Percentiles rank a stretch among this genome's conserved stretches.
These are phyloP conservation scores for Aspergillus heteromorphus DNA, from an alignment of 495 filamentous ascomycete species.

Conservation along the genomic window DNA sequence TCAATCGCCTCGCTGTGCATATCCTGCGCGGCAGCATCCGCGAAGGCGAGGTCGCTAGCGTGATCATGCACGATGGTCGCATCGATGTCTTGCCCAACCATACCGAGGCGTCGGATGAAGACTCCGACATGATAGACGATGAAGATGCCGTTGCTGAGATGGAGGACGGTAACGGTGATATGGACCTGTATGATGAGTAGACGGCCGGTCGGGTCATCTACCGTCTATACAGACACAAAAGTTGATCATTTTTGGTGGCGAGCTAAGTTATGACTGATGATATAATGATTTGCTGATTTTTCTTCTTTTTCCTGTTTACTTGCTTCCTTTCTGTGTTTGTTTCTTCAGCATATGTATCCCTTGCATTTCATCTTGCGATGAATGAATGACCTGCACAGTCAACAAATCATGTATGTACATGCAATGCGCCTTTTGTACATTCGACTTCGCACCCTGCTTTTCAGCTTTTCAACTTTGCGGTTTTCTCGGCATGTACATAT, in stretches of 20 bases:
- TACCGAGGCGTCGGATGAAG: slow-evolving; percentile 56
- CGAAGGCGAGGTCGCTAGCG: slow-evolving; percentile 77
- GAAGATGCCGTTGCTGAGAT: slow-evolving; percentile 66
- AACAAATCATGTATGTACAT: too few relatives aligned
- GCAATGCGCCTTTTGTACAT: too few relatives aligned
- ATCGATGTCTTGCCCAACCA: slow-evolving; percentile 83
- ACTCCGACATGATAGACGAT: slow-evolving; percentile 66
- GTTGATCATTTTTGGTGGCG: not conserved
- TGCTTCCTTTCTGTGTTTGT: not conserved
- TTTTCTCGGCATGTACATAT: too few relatives aligned
- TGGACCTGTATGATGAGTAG: slow-evolving; percentile 68
- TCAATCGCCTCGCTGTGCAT: slow-evolving; percentile 86
- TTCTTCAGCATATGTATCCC: too few relatives aligned
- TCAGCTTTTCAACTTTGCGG: too few relatives aligned
- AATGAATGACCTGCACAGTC: too few relatives aligned
- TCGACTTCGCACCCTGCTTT: too few relatives aligned
- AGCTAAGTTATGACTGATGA: not conserved
- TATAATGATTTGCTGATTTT: not conserved
- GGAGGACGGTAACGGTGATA: slow-evolving; percentile 54
- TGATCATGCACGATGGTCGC: slow-evolving; percentile 71
- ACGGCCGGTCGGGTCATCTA: too few relatives aligned
- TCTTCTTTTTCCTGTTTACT: not conserved
- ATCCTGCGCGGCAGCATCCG: slow-evolving; percentile 77
- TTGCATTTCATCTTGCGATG: too few relatives aligned
- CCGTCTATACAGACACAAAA: not conserved